Percentiles rank a stretch among this genome's conserved stretches.
Conservation (phyloP, 2,329 filamentous ascomycete species). For the Aspergillus clavatus region DNA sequence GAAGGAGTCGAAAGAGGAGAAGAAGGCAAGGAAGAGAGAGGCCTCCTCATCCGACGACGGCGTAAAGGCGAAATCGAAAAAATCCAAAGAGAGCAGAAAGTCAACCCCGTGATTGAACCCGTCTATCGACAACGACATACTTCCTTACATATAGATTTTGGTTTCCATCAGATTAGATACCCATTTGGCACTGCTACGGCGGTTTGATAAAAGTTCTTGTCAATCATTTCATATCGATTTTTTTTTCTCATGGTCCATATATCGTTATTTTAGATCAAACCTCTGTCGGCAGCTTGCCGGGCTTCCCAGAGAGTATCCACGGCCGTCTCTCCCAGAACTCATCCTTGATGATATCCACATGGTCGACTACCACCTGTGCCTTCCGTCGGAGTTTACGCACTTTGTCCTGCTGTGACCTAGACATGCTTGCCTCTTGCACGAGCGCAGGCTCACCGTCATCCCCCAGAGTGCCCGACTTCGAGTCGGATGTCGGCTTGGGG, state of each 20-base stretch:
- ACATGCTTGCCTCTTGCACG: conserved; percentile 49
- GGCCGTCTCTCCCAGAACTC: conserved; percentile 87
- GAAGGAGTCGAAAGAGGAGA: conserved; percentile 21
- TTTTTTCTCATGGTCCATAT: conserved; percentile 5
- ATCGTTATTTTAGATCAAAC: not conserved
- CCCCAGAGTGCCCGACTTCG: conserved; percentile 21
- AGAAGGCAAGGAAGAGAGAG: conserved; percentile 15
- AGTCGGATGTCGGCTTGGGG: conserved; percentile 35
- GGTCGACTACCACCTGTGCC: conserved; percentile 73
- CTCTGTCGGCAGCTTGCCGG: conserved; percentile 61
- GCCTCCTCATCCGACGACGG: conserved; percentile 19
- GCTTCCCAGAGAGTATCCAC: conserved; percentile 74
- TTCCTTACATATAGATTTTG: conserved; percentile 1
- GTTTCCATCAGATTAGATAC: conserved; percentile 25
- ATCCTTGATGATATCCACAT: conserved; percentile 92
- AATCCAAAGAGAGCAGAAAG: no score
- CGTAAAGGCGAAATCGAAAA: conserved; percentile 40
- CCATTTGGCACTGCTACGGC: conserved; percentile 24
- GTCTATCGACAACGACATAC: not conserved
- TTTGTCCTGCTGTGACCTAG: conserved; percentile 77
- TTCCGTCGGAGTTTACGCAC: conserved; percentile 76
- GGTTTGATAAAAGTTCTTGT: conserved; percentile 4
- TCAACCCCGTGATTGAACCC: no score
- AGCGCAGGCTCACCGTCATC: conserved; percentile 13
- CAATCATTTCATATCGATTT: conserved; percentile 13